Evolutionary conservation across 2,329 filamentous ascomycete species (phyloP), one percentile per base, ranked within the genome.

Genomic region (Emergomyces orientalis): DNA sequence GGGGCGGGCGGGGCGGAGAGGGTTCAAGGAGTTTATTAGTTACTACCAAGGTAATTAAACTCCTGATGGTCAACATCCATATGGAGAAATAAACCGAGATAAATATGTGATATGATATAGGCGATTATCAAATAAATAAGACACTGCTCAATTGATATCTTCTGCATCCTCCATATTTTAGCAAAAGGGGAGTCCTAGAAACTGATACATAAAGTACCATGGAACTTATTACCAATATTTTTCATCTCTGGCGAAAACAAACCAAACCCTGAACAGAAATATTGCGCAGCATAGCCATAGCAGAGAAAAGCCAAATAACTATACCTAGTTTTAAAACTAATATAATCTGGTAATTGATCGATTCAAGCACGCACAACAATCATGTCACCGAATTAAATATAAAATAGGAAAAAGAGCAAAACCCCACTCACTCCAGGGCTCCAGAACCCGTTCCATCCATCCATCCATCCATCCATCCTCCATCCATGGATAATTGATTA

Each of bases 401-500:
- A 25, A 25, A 11, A 27, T 17, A 27, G 4, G 7, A 27, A 37
- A 7, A 59, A 59, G 25, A 45, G 47, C 32, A 59, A n/a, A 1
- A 5, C n/a, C 43, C 25, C 25, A 32, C 30, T 34, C 49, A 45
- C 51, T 60, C 60, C 60, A 56, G 32, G 14, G 60, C 60, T 61
- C 60, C 60, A 43, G 39, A 56, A 56, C 39, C 11, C 13, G 30
- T 41, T 39, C n/a, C n/a, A 27, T 19, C 49, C n/a, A n/a, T n/a
- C 47, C 47, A 51, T 30, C 47, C 4, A 51, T 14, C 32, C n/a
- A 57, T 27, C n/a, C n/a, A n/a, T n/a, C 25, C 8, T 32, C 25
- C 19, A 30, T 25, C 59, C 45, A 32, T 54, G 8, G 30, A 8
- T 37, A 19, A 37, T 56, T 22, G 32, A 37, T 34, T 37, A 14